Conservation (phyloP, 2,329 filamentous ascomycete genomes). For the Sporothrix brasiliensis region DNA sequence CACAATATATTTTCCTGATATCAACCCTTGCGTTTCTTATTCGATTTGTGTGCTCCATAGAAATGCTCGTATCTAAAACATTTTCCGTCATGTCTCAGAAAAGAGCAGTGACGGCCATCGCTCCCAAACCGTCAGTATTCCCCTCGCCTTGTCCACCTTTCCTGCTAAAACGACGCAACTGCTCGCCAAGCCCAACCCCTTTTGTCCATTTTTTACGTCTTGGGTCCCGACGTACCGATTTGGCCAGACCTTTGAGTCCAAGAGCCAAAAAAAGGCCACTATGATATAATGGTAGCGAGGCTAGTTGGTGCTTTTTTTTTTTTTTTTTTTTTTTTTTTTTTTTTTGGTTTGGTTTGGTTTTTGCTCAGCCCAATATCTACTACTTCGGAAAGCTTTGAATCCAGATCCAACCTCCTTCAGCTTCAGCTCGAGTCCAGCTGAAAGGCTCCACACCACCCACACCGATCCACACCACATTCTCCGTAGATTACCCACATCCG, state of each 20-base stretch:
- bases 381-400: neutral
- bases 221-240: slow-evolving; percentile 15
- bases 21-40: too few species aligned
- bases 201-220: slow-evolving; percentile 19
- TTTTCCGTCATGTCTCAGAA: neutral
- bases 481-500: too few species aligned
- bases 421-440: neutral
- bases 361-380: too few species aligned
- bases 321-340: too few species aligned
- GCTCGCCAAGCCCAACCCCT: neutral
- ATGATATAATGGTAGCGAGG: neutral
- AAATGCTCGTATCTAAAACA: neutral
- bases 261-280: neutral
- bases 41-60: too few species aligned
- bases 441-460: slow-evolving; percentile 12
- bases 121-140: neutral
- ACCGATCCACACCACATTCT: neutral
- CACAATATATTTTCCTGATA: too few species aligned
- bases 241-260: neutral
- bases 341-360: too few species aligned
- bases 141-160: neutral
- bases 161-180: neutral
- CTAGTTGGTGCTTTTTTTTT: too few species aligned
- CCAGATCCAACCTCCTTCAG: neutral
- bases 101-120: neutral